Percentiles rank a stretch among this genome's conserved stretches.
Evolutionary conservation across 306 rosid genomes (phyloP).

Genomic region (Cucurbita maxima): DNA sequence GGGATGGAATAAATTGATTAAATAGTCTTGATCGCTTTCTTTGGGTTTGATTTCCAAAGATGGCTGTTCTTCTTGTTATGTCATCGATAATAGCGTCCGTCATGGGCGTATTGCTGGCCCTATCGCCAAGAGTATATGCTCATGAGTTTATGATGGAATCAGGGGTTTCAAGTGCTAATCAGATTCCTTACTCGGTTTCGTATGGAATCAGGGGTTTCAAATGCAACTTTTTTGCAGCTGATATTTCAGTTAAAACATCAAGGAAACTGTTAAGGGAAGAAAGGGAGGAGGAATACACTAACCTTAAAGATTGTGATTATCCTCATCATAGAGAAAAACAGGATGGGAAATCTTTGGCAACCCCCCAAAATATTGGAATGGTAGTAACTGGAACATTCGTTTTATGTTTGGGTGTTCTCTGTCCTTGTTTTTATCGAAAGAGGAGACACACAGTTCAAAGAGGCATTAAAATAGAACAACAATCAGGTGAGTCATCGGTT

Average conservation of each 20-base stretch:
- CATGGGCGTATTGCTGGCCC: constrained; percentile 30
- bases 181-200: constrained; percentile 29
- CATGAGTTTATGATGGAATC: constrained; percentile 28
- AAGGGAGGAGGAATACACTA: constrained; percentile 7
- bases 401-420: constrained; percentile 50
- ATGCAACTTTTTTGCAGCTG: constrained; percentile 26
- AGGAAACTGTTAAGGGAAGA: constrained; percentile 52
- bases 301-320: background rate
- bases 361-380: constrained; percentile 19
- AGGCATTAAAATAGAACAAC: constrained; percentile 37
- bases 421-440: constrained; percentile 64
- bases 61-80: constrained; percentile 10
- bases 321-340: background rate
- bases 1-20: background rate
- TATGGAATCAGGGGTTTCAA: constrained; percentile 8
- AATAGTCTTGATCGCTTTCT: constrained; percentile 6
- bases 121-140: constrained; percentile 29
- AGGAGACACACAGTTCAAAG: constrained; percentile 28
- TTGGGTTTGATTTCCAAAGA: constrained; percentile 5
- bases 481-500: constrained; percentile 50
- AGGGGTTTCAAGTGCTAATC: constrained; percentile 35
- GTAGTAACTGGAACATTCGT: constrained; percentile 46
- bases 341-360: constrained; percentile 11
- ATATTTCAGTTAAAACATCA: constrained; percentile 25
- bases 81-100: constrained; percentile 27